phyloP scores from a whole-genome alignment of 1,139 yeast genomes.

The Lodderomyces margitis region DNA sequence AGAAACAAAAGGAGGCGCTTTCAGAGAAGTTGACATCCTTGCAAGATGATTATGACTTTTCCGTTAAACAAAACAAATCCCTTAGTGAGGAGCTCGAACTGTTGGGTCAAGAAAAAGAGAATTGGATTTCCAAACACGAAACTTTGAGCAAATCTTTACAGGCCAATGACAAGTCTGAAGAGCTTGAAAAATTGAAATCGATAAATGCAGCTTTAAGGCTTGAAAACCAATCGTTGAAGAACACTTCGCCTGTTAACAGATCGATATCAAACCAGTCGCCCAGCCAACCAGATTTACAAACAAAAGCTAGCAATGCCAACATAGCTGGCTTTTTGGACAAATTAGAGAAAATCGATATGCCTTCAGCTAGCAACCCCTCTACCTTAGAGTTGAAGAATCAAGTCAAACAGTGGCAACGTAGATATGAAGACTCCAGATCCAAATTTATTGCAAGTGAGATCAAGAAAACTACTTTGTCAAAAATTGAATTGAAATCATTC shows the following conservation, averaged over 20 bases:
- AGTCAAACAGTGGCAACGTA: slow-evolving; percentile 45
- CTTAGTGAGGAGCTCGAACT: slow-evolving; percentile 24
- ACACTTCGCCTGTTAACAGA: slow-evolving; percentile 10
- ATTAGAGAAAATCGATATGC: slow-evolving; percentile 23
- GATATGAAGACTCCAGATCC: slow-evolving; percentile 42
- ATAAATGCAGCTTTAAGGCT: slow-evolving; percentile 37
- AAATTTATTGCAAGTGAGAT: slow-evolving; percentile 25
- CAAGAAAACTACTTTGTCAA: slow-evolving; percentile 21
- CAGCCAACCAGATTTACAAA: neutral
- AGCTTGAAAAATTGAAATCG: slow-evolving; percentile 28
- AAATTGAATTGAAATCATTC: slow-evolving; percentile 28
- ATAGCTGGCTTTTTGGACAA: slow-evolving; percentile 31
- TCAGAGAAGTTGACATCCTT: slow-evolving; percentile 20
- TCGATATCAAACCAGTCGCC: slow-evolving; percentile 5
- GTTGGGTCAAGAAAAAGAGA: slow-evolving; percentile 18
- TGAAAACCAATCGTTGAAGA: slow-evolving; percentile 41
- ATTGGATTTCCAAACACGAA: slow-evolving; percentile 14
- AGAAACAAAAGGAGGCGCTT: slow-evolving; percentile 19
- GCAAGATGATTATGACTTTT: slow-evolving; percentile 24
- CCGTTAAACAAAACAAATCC: slow-evolving; percentile 22
- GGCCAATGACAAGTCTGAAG: slow-evolving; percentile 18
- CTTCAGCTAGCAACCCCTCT: slow-evolving; percentile 17
- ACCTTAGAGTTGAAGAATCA: slow-evolving; percentile 31
- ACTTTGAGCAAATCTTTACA: slow-evolving; percentile 9
- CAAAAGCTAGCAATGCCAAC: slow-evolving; percentile 11